These are phyloP conservation scores for Crucihimalaya himalaica DNA, from an alignment of 345 rosid genomes.

Conservation along the genomic window DNA sequence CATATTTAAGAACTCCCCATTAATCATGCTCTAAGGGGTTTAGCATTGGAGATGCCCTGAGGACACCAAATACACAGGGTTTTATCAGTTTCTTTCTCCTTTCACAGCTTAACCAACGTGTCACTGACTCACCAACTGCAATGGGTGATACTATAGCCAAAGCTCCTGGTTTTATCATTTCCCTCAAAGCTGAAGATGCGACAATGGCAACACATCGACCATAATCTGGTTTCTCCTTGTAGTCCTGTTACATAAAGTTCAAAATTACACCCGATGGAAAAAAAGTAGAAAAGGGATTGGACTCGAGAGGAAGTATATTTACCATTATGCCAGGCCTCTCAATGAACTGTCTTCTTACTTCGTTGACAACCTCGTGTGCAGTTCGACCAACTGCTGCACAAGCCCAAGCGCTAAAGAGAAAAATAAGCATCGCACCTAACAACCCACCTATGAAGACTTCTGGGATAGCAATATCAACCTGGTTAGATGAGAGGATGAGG, in stretches of 20 bases:
- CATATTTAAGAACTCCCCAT: too few species aligned
- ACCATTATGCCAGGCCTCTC: conserved; percentile 99
- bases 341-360: conserved; percentile 96
- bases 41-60: too few species aligned
- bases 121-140: conserved; percentile 57
- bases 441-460: conserved; percentile 93
- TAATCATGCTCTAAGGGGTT: too few species aligned
- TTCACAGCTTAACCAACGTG: neutral
- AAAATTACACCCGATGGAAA: neutral
- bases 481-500: conserved; percentile 22
- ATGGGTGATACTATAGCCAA: conserved; percentile 91
- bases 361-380: conserved; percentile 97
- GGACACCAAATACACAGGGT: conserved; percentile 10
- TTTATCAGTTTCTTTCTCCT: neutral
- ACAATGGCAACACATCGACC: conserved; percentile 96
- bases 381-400: conserved; percentile 96
- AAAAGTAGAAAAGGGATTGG: neutral
- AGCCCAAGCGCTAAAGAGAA: conserved; percentile 90
- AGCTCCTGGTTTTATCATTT: conserved; percentile 97
- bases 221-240: conserved; percentile 96
- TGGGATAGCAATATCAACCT: conserved; percentile 97
- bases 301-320: conserved; percentile 16
- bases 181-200: conserved; percentile 88
- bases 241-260: conserved; percentile 54
- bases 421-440: conserved; percentile 94